phyloP scores from a whole-genome alignment of 1,284 basidiomycete species.

The Malassezia arunalokei region DNA sequence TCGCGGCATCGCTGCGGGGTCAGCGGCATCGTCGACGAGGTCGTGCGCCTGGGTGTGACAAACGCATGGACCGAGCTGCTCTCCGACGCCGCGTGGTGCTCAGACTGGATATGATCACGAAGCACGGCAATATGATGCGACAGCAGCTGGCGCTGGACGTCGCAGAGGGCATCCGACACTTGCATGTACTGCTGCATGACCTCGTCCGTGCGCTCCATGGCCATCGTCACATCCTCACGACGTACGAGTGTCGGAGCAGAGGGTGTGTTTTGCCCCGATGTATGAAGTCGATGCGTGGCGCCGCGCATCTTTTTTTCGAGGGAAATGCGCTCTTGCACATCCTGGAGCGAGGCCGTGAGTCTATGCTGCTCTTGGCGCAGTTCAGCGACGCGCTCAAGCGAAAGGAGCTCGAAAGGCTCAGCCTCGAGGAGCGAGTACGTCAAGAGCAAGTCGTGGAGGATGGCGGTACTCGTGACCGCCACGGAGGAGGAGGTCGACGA shows the following conservation, averaged over 20 bases:
- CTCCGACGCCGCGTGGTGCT: no score
- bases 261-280: not conserved
- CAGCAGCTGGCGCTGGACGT: not conserved
- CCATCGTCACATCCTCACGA: not conserved
- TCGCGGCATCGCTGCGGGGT: no score
- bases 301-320: slow-evolving; percentile 12
- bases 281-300: slow-evolving; percentile 2
- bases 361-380: not conserved
- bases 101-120: not conserved
- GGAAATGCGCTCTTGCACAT: slow-evolving; percentile 1
- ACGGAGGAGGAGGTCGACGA: not conserved
- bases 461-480: not conserved
- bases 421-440: slow-evolving; percentile 13
- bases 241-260: not conserved
- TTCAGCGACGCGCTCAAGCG: slow-evolving; percentile 9
- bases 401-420: slow-evolving; percentile 4
- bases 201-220: slow-evolving; percentile 9
- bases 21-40: no score
- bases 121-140: slow-evolving; percentile 14
- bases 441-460: not conserved
- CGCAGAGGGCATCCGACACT: not conserved
- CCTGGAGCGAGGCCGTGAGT: not conserved
- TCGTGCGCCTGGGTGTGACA: no score
- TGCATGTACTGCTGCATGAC: slow-evolving; percentile 3
- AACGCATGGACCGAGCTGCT: no score